phyloP scores from a whole-genome alignment of 768 basidiomycete species.

The Lentinula boryana region DNA sequence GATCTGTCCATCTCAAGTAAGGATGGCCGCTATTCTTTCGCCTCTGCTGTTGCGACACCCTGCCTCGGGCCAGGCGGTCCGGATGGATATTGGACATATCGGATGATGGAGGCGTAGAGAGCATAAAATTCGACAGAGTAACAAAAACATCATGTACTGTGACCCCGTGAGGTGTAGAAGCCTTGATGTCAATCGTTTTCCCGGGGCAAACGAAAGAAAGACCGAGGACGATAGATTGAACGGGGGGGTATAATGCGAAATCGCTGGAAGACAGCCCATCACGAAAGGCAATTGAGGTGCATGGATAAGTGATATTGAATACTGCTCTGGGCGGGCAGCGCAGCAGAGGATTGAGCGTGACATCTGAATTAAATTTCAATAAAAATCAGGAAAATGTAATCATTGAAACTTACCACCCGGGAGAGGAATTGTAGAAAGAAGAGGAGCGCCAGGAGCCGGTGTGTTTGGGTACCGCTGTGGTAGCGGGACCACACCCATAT shows the following conservation, averaged over 20 bases:
- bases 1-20: background rate
- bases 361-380: background rate
- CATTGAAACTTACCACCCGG: background rate
- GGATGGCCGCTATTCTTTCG: background rate
- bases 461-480: background rate
- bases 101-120: background rate
- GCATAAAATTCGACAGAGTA: background rate
- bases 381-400: background rate
- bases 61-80: background rate
- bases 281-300: background rate
- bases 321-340: background rate
- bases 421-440: background rate
- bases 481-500: background rate
- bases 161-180: background rate
- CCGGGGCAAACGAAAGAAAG: background rate
- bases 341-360: background rate
- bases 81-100: background rate
- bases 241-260: background rate
- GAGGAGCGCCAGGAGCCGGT: background rate
- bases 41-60: background rate
- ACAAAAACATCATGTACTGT: conserved; percentile 4
- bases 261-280: background rate
- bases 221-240: background rate
- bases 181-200: background rate
- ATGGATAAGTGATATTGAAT: background rate